Evolutionary conservation across 768 basidiomycete genomes (phyloP).

Genomic region (Naematelia encephala): DNA sequence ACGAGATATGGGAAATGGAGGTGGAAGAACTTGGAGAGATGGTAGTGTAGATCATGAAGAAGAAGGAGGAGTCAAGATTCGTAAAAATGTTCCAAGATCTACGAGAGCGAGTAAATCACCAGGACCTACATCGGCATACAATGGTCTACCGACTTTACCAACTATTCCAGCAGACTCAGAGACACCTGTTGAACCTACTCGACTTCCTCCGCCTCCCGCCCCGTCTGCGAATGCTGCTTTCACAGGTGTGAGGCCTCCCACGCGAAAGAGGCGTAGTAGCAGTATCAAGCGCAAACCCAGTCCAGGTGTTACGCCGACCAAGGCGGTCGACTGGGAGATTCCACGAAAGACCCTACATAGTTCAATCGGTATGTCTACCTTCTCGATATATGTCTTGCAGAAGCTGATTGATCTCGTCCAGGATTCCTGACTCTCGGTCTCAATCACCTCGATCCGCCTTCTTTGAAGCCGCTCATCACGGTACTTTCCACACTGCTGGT

Average conservation of each 20-base stretch:
- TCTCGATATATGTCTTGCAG: neutral
- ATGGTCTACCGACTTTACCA: constrained; percentile 32
- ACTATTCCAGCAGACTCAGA: constrained; percentile 30
- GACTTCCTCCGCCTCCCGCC: constrained; percentile 31
- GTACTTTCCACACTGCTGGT: constrained; percentile 66
- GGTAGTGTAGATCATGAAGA: constrained; percentile 19
- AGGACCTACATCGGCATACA: constrained; percentile 8
- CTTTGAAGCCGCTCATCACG: constrained; percentile 59
- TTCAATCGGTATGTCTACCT: constrained; percentile 67
- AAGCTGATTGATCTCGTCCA: constrained; percentile 33
- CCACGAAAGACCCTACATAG: constrained; percentile 83
- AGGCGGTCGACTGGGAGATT: constrained; percentile 75
- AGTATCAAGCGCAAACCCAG: constrained; percentile 38
- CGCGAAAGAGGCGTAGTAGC: constrained; percentile 32
- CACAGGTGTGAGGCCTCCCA: constrained; percentile 18
- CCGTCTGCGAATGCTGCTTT: constrained; percentile 21
- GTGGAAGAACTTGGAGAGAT: constrained; percentile 15
- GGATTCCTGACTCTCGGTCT: constrained; percentile 66
- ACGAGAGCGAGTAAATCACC: constrained; percentile 4
- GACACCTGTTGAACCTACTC: neutral
- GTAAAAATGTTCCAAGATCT: neutral
- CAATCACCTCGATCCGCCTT: constrained; percentile 56
- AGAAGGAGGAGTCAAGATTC: neutral
- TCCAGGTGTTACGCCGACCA: constrained; percentile 42
- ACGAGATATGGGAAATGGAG: constrained; percentile 1